Percentiles rank a stretch among this genome's conserved stretches.
These are phyloP conservation scores for Geotrichum candidum DNA, from an alignment of 1,139 yeast genomes.

Conservation along the genomic window DNA sequence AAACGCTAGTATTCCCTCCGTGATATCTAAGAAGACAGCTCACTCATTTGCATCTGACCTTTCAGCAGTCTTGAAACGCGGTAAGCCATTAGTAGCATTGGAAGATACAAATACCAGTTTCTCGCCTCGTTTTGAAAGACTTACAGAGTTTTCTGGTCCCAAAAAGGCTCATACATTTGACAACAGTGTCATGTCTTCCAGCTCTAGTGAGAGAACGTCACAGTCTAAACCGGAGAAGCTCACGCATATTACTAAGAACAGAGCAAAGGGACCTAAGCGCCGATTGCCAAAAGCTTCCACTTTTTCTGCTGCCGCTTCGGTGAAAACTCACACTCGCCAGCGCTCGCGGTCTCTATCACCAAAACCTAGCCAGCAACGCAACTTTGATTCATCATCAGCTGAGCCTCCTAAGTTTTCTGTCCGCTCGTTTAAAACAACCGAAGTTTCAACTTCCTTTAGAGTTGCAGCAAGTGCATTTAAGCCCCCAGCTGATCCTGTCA, in stretches of 20 bases:
- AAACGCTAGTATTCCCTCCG: conserved; percentile 12
- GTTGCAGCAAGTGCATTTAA: neutral
- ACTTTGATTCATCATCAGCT: neutral
- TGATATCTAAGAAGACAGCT: conserved; percentile 13
- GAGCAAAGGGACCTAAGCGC: conserved; percentile 74
- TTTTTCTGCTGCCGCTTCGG: neutral
- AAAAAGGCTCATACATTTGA: conserved; percentile 17
- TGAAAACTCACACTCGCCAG: conserved; percentile 6
- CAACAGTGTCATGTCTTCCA: conserved; percentile 3
- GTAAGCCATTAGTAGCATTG: conserved; percentile 13
- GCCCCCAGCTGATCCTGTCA: neutral
- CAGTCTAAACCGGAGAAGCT: conserved; percentile 32
- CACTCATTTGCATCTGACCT: conserved; percentile 18
- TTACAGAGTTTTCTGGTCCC: conserved; percentile 14
- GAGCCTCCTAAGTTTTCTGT: neutral
- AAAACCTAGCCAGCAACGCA: neutral
- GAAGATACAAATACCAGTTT: conserved; percentile 15
- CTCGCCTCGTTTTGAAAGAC: conserved; percentile 18
- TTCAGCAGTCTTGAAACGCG: conserved; percentile 17
- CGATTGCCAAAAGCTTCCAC: conserved; percentile 46
- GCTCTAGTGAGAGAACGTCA: neutral
- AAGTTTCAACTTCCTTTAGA: conserved; percentile 1
- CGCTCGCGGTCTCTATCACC: conserved; percentile 11
- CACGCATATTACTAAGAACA: conserved; percentile 52
- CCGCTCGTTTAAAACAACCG: neutral